Evolutionary conservation across 2,329 filamentous ascomycete species (phyloP).

Genomic region (Rhexocercosporidium sp.): DNA sequence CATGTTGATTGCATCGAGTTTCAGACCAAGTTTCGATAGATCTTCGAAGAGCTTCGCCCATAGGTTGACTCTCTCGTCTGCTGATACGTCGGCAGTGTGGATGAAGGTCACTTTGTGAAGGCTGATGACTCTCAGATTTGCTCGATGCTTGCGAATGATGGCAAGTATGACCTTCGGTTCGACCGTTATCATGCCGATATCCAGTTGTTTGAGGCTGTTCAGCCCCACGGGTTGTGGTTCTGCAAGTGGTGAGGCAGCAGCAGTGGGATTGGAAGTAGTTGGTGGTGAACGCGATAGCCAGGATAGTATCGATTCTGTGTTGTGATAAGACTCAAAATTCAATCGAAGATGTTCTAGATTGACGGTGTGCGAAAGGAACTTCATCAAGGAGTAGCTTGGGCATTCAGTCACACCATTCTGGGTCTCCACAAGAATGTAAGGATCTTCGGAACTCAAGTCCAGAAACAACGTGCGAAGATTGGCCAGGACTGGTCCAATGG

Average conservation of each 20-base stretch:
- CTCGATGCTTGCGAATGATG: slow-evolving; percentile 49
- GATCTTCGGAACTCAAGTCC: slow-evolving; percentile 34
- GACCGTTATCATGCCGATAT: slow-evolving; percentile 49
- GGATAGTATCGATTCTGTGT: slow-evolving; percentile 11
- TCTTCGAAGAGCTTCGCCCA: slow-evolving; percentile 48
- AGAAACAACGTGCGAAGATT: slow-evolving; percentile 54
- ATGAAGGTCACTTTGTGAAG: slow-evolving; percentile 49
- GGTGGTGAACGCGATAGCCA: slow-evolving; percentile 19
- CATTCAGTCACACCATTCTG: slow-evolving; percentile 34
- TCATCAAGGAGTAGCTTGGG: slow-evolving; percentile 29
- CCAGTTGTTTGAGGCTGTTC: slow-evolving; percentile 47
- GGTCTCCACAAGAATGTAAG: slow-evolving; percentile 25
- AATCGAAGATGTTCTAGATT: slow-evolving; percentile 59
- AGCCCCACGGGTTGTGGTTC: slow-evolving; percentile 41
- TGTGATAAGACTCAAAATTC: slow-evolving; percentile 47
- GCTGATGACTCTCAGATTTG: slow-evolving; percentile 50
- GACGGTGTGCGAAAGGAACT: slow-evolving; percentile 42
- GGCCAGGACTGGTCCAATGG: slow-evolving; percentile 49
- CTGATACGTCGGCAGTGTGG: slow-evolving; percentile 31
- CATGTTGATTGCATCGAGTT: slow-evolving; percentile 23
- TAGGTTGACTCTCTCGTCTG: slow-evolving; percentile 39
- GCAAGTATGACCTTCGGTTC: slow-evolving; percentile 41
- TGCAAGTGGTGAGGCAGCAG: slow-evolving; percentile 4
- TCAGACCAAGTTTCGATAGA: slow-evolving; percentile 38
- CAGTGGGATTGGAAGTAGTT: neutral